These are phyloP conservation scores for Mortierella sp. DNA, from an alignment of 371 early-diverging fungal species.

Conservation along the genomic window DNA sequence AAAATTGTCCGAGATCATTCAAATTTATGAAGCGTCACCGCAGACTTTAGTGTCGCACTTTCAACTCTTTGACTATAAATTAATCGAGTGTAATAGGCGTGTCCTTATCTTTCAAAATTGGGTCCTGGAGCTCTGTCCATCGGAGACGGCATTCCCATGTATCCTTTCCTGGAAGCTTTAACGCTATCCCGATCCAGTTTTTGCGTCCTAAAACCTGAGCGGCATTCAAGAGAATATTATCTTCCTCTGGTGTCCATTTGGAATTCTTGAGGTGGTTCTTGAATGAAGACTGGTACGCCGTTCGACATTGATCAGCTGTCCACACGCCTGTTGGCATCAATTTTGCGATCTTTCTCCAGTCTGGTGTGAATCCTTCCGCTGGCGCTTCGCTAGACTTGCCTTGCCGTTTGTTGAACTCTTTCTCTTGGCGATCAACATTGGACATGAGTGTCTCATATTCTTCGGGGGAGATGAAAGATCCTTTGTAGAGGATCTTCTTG, in stretches of 20 bases:
- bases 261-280: conserved; percentile 29
- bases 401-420: not conserved
- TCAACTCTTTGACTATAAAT: too few relatives aligned
- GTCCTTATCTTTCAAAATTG: conserved; percentile 8
- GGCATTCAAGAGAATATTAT: conserved; percentile 3
- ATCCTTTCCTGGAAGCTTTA: conserved; percentile 19
- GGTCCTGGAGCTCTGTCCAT: conserved; percentile 37
- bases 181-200: conserved; percentile 39
- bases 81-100: too few relatives aligned
- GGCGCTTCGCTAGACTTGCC: not conserved
- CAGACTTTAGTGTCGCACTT: too few relatives aligned
- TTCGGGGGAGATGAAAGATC: conserved; percentile 20
- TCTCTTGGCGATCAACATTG: conserved; percentile 33
- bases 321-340: conserved; percentile 35
- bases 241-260: conserved; percentile 36
- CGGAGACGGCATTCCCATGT: conserved; percentile 52
- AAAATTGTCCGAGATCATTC: too few relatives aligned
- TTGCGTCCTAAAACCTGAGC: conserved; percentile 21
- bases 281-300: conserved; percentile 42
- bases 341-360: conserved; percentile 35
- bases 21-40: too few relatives aligned
- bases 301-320: conserved; percentile 31
- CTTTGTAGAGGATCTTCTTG: conserved; percentile 19
- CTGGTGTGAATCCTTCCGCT: conserved; percentile 4
- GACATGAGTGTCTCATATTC: conserved; percentile 43